Conservation (phyloP, 2,329 filamentous ascomycete genomes). For the Xylaria sp. region DNA sequence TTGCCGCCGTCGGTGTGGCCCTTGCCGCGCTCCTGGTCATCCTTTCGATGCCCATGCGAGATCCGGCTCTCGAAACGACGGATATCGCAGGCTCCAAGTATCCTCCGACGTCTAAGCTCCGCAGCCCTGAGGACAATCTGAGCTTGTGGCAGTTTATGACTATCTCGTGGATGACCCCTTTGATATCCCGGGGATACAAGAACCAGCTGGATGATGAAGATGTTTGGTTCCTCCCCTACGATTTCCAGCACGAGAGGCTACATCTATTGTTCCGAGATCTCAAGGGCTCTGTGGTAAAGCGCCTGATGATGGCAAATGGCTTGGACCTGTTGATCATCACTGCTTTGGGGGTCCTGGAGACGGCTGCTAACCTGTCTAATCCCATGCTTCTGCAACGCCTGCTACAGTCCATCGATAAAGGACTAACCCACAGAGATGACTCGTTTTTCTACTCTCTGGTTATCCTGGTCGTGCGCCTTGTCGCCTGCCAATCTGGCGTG, state of each 20-base stretch:
- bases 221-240: slow-evolving; percentile 77
- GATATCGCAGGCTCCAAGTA: slow-evolving; percentile 63
- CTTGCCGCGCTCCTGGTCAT: slow-evolving; percentile 55
- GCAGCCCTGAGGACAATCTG: slow-evolving; percentile 77
- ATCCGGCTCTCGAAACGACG: slow-evolving; percentile 54
- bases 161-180: slow-evolving; percentile 78
- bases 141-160: slow-evolving; percentile 83
- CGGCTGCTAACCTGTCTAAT: slow-evolving; percentile 56
- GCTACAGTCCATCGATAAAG: slow-evolving; percentile 65
- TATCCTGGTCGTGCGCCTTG: slow-evolving; percentile 61
- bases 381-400: slow-evolving; percentile 75
- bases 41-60: slow-evolving; percentile 70
- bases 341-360: slow-evolving; percentile 64
- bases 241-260: slow-evolving; percentile 79
- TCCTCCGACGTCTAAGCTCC: slow-evolving; percentile 59
- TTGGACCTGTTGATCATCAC: slow-evolving; percentile 75
- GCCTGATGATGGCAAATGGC: slow-evolving; percentile 75
- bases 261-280: slow-evolving; percentile 76
- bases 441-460: slow-evolving; percentile 68
- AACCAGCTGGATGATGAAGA: slow-evolving; percentile 75
- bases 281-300: slow-evolving; percentile 69
- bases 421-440: slow-evolving; percentile 51
- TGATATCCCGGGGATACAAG: slow-evolving; percentile 67
- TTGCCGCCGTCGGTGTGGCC: slow-evolving; percentile 44
- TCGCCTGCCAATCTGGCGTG: slow-evolving; percentile 66